Evolutionary conservation across 2,329 filamentous ascomycete species (phyloP).

Genomic region (Colletotrichum liriopes): DNA sequence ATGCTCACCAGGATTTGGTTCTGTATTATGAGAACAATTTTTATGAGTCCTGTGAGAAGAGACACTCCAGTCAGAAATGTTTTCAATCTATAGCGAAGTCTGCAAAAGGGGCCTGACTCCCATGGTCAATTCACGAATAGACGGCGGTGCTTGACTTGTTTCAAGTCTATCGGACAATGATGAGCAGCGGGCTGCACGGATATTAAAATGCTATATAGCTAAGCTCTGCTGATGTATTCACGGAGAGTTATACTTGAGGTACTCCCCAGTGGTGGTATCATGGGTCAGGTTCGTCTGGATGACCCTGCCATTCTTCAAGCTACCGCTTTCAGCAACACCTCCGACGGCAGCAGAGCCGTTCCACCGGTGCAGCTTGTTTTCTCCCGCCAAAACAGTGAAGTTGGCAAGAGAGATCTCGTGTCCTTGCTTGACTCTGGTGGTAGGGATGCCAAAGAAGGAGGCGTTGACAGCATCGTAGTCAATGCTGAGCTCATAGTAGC

Average conservation of each 20-base stretch:
- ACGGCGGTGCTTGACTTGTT: neutral
- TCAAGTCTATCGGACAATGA: neutral
- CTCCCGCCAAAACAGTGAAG: constrained; percentile 76
- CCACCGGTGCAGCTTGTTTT: constrained; percentile 68
- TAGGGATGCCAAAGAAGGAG: constrained; percentile 71
- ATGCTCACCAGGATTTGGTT: neutral
- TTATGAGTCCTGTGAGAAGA: neutral
- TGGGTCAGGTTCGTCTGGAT: constrained; percentile 68
- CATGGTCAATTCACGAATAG: neutral
- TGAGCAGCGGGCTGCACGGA: too few species aligned
- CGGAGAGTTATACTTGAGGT: constrained; percentile 22
- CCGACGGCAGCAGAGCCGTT: constrained; percentile 51
- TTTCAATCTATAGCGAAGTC: neutral
- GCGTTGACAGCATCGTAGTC: constrained; percentile 72
- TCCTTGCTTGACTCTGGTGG: constrained; percentile 70
- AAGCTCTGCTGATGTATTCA: neutral
- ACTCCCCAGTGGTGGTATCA: constrained; percentile 36
- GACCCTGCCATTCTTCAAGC: constrained; percentile 64
- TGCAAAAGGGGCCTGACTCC: neutral
- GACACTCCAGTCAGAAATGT: neutral
- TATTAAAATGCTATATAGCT: neutral
- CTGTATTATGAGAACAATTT: neutral
- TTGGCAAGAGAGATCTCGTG: constrained; percentile 79
- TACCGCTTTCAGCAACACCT: constrained; percentile 67
- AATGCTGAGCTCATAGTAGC: constrained; percentile 79